Conservation (phyloP, 2,329 filamentous ascomycete genomes). For the Aureobasidium zeae region DNA sequence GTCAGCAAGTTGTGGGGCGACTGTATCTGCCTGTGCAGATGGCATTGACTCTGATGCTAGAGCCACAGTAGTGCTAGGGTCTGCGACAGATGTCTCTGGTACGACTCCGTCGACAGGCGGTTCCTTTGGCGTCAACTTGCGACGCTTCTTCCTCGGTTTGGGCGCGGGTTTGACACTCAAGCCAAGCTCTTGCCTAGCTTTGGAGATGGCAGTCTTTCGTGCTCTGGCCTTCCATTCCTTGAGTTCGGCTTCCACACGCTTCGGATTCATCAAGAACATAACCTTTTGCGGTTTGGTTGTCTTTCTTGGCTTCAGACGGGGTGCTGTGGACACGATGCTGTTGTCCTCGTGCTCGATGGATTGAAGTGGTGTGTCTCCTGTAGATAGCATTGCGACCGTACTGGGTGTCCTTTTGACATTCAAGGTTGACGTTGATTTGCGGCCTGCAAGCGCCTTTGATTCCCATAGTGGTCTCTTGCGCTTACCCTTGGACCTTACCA, state of each 20-base stretch:
- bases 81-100: background rate
- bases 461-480: conserved; percentile 2
- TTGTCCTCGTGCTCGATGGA: background rate
- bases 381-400: background rate
- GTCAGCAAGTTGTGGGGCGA: background rate
- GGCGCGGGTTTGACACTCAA: background rate
- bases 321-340: background rate
- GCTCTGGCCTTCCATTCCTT: conserved; percentile 12
- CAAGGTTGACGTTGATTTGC: background rate
- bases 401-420: background rate
- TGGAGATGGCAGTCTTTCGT: conserved; percentile 3
- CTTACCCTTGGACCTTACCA: conserved; percentile 4
- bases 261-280: conserved; percentile 13
- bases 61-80: background rate
- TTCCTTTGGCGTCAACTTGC: background rate
- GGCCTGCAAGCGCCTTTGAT: background rate
- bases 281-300: conserved; percentile 6
- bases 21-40: background rate
- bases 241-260: conserved; percentile 12
- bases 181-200: conserved; percentile 3
- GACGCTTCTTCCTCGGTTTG: conserved; percentile 1
- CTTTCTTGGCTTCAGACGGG: background rate
- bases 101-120: background rate
- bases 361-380: background rate
- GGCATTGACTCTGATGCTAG: background rate